Evolutionary conservation across 352 stramenopile genomes (phyloP).

Genomic region (Globisporangium emineosum): DNA sequence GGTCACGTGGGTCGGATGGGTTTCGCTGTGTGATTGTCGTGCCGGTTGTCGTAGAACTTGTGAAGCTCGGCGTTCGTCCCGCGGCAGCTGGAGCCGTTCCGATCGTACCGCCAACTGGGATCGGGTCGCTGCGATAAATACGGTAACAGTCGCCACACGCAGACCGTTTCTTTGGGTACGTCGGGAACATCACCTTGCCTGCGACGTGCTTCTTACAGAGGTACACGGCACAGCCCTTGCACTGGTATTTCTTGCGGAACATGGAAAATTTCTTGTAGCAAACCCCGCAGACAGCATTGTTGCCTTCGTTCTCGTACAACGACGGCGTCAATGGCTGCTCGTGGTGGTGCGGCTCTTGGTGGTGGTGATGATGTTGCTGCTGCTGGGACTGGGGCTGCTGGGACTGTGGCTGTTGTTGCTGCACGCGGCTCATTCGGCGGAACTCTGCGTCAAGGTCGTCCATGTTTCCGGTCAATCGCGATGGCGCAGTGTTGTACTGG

Average conservation of each 20-base stretch:
- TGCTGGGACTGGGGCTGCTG: not conserved
- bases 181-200: slow-evolving; percentile 58
- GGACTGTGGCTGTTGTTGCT: slow-evolving; percentile 21
- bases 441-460: slow-evolving; percentile 16
- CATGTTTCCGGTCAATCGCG: slow-evolving; percentile 2
- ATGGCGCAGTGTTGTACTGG: slow-evolving; percentile 13
- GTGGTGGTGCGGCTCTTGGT: slow-evolving; percentile 18
- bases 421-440: slow-evolving; percentile 10
- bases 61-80: slow-evolving; percentile 23
- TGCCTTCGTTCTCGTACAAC: slow-evolving; percentile 45
- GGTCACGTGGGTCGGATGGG: slow-evolving; percentile 8
- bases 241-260: slow-evolving; percentile 87
- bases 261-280: slow-evolving; percentile 87
- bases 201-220: slow-evolving; percentile 82
- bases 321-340: slow-evolving; percentile 27
- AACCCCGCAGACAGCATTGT: slow-evolving; percentile 64
- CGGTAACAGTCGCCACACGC: slow-evolving; percentile 78
- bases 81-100: slow-evolving; percentile 14
- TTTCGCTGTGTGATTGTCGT: slow-evolving; percentile 10
- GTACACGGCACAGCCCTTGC: slow-evolving; percentile 74
- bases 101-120: slow-evolving; percentile 30
- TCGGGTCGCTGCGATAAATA: slow-evolving; percentile 51
- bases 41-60: slow-evolving; percentile 15
- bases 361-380: not conserved
- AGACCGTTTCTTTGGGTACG: slow-evolving; percentile 63